phyloP scores from a whole-genome alignment of 352 stramenopile genomes.

The Phytophthora sp. region DNA sequence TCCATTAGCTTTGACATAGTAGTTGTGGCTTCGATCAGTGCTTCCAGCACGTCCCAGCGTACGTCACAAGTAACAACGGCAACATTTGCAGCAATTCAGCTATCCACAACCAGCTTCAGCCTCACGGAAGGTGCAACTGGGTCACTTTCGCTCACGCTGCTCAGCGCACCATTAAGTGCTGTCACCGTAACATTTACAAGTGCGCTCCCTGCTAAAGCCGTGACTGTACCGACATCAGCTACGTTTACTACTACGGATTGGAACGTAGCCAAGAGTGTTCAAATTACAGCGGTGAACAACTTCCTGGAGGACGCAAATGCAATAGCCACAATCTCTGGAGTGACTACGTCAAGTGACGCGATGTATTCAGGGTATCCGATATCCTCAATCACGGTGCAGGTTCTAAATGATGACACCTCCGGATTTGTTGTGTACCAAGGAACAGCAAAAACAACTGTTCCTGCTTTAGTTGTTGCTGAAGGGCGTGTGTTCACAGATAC shows the following conservation, averaged over 20 bases:
- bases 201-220: conserved; percentile 33
- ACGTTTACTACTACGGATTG: conserved; percentile 45
- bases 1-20: conserved; percentile 46
- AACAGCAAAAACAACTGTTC: conserved; percentile 34
- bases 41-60: conserved; percentile 46
- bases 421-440: conserved; percentile 52
- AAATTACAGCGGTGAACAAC: conserved; percentile 53
- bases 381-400: conserved; percentile 36
- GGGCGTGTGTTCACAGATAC: conserved; percentile 46
- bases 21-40: conserved; percentile 31
- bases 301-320: conserved; percentile 55
- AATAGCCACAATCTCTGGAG: conserved; percentile 21
- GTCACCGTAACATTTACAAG: conserved; percentile 49
- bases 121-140: conserved; percentile 43
- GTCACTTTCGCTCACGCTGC: conserved; percentile 34
- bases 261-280: conserved; percentile 35
- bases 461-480: conserved; percentile 55
- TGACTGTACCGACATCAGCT: conserved; percentile 22
- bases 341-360: conserved; percentile 39
- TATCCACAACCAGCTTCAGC: conserved; percentile 48
- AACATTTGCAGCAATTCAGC: conserved; percentile 42
- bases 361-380: conserved; percentile 39
- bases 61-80: conserved; percentile 26
- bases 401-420: conserved; percentile 62
- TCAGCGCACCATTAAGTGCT: conserved; percentile 42